Base-by-base conservation (phyloP, 768 basidiomycete genomes). In the Dioszegia aurantiaca region DNA sequence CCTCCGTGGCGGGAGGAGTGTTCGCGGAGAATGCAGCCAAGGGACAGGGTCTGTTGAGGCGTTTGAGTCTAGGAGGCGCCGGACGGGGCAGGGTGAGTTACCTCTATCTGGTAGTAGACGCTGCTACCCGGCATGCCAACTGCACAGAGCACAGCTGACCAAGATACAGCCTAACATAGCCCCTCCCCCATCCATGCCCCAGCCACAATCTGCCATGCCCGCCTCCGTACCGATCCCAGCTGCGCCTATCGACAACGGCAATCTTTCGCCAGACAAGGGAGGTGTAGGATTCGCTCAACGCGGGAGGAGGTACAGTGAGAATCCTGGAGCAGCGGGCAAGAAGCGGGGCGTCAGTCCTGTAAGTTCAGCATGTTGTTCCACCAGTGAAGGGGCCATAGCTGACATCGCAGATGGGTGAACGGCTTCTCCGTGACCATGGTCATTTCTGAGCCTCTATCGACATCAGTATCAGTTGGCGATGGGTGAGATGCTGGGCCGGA, bases 261-360 rank as follows among this genome's bases (percentile, higher is more conserved):
- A n/a, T 1, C 30, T 48, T 4, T 21, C 30, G 23, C 36, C 27
- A 2, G 46, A 26, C 10, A 16, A 11, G 14, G 51, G 51, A 28
- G 51, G 51, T 24, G 37, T 19, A 5, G 31, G 30, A 3, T 3
- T 23, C 9, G 51, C 36, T 19, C 51, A 53, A 26, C 36, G 51
- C 3, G 51, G 51, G 37, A 10, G 51, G n/a, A 2, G 51, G 14
- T 53, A 53, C 26, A 53, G 51, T 26, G 51, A 53, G 51, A 53
- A 53, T n/a, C 46, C 46, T 16, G 70, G 69, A 33, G 51, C 52
- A 10, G 58, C 49, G 3, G 57, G 56, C 19, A 65, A 58, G 62
- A 73, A 73, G 63, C 42, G 71, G 30, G 71, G 71, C 37, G 71
- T 73, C 39, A 68, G 65, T 49, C 71, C 71, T 12, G 71, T 73